Base-by-base conservation (phyloP, 192 early-diverging fungal genomes). In the Coemansia sp. region DNA sequence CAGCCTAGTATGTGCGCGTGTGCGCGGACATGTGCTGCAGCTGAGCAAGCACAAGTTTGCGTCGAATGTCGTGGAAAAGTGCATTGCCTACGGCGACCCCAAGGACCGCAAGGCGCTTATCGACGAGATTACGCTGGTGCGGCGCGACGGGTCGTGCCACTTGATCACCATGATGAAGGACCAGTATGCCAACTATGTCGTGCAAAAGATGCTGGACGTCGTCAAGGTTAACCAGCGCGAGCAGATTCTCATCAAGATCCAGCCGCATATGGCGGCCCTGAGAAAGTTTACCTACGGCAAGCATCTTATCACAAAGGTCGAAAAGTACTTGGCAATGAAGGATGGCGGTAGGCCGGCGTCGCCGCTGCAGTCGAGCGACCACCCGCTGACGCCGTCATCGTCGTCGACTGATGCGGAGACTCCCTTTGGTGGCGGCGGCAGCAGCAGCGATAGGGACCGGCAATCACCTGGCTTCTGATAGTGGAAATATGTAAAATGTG, bases 41-140 rank as follows among this genome's bases (percentile, higher is more conserved):
- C 86, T 99, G 85, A 93, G 91, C 84, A 97, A 97, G 76, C 97
- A 99, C 88, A 99, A 99, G 87, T 99, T 99, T 91, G 97, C 97
- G 5, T 94, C 92, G 31, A 99, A 99, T 71, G 97, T 99, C 15
- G 95, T 99, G 9, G 97, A 99, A 69, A 98, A 98, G 75, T 99
- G 97, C 83, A 96, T 99, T 34, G 93, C 94, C 49, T 95, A 92
- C 77, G 96, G 96, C 47, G 93, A 89, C 72, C 90, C 92, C 60
- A 80, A 78, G 41, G 96, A 99, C 80, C 91, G 96, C 29, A 90
- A 93, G 74, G 70, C 86, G 40, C 79, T 99, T 47, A 97, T 99
- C 63, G 96, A 97, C 66, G 97, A 99, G 82, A 95, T 98, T 15
- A 89, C 94, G 29, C 86, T 88, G 24, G 89, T 92, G 60, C 89